Conservation (phyloP, 805 yeast genomes). For the Ogataea naganishii region DNA sequence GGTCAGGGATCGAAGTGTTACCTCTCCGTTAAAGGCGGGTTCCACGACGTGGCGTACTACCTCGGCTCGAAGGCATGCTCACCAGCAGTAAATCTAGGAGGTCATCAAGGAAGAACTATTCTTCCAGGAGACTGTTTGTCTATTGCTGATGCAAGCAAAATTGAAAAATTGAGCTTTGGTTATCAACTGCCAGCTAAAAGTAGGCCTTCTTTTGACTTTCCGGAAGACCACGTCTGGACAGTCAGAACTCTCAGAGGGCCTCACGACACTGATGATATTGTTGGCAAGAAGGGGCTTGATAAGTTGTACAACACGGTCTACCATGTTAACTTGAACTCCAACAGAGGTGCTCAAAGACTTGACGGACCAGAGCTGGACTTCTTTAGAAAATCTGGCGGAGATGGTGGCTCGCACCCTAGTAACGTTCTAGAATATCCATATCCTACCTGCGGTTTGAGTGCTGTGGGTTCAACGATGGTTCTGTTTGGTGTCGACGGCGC, state of each 20-base stretch:
- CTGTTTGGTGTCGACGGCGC: conserved; percentile 23
- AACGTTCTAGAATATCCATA: conserved; percentile 21
- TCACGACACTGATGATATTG: conserved; percentile 21
- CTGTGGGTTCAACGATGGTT: conserved; percentile 17
- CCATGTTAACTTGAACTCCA: conserved; percentile 19
- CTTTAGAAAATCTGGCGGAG: conserved; percentile 17
- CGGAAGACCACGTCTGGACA: conserved; percentile 10
- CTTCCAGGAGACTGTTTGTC: conserved; percentile 21
- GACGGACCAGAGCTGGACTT: conserved; percentile 20
- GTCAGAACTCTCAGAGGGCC: conserved; percentile 20
- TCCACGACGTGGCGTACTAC: conserved; percentile 21
- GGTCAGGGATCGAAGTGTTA: conserved; percentile 14
- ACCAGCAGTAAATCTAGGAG: conserved; percentile 19
- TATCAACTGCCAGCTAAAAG: conserved; percentile 10
- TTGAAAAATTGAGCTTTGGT: conserved; percentile 5
- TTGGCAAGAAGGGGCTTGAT: conserved; percentile 15
- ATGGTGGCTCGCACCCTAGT: conserved; percentile 24
- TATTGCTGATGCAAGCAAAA: conserved; percentile 3
- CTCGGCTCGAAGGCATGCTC: conserved; percentile 22
- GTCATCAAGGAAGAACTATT: conserved; percentile 22
- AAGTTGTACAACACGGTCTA: conserved; percentile 13
- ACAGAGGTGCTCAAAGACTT: conserved; percentile 21
- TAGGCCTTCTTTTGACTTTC: conserved; percentile 9
- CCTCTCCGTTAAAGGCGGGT: conserved; percentile 21
- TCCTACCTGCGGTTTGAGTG: conserved; percentile 20